phyloP scores from a whole-genome alignment of 208 protist genomes.

The Acanthamoeba lenticulata region DNA sequence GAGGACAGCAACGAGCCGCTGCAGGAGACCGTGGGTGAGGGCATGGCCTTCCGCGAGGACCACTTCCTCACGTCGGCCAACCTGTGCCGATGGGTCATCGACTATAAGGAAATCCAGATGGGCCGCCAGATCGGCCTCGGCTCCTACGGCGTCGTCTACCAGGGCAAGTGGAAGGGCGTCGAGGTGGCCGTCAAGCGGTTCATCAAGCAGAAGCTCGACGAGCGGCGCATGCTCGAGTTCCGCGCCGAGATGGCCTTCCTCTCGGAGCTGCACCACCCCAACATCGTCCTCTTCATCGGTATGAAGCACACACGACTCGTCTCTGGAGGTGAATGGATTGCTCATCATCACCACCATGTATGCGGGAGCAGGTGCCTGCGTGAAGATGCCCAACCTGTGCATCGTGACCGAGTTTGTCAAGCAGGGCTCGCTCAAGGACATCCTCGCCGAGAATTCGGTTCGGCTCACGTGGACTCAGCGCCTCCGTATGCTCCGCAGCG shows the following conservation, averaged over 20 bases:
- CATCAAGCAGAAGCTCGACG: constrained; percentile 37
- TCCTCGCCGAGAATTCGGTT: not conserved
- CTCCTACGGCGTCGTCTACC: constrained; percentile 75
- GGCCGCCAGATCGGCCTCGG: constrained; percentile 69
- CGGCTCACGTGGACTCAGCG: constrained; percentile 70
- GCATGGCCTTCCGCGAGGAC: not conserved
- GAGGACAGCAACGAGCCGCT: not conserved
- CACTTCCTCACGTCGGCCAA: constrained; percentile 40
- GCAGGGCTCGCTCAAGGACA: constrained; percentile 1
- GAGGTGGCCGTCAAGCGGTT: constrained; percentile 78
- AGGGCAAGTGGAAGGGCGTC: constrained; percentile 74
- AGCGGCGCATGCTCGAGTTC: constrained; percentile 29
- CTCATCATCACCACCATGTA: not conserved
- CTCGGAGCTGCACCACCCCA: constrained; percentile 41
- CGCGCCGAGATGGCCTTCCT: constrained; percentile 48
- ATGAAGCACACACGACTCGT: not conserved
- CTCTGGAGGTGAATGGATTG: not conserved
- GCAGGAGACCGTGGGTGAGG: not conserved
- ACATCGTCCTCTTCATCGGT: constrained; percentile 65
- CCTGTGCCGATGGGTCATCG: constrained; percentile 50
- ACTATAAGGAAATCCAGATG: constrained; percentile 24
- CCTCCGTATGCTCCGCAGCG: not conserved
- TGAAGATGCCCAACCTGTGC: constrained; percentile 50
- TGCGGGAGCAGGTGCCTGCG: not conserved
- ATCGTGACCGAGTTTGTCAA: constrained; percentile 61